Conservation (phyloP, 805 yeast genomes). For the Yarrowia bubula region DNA sequence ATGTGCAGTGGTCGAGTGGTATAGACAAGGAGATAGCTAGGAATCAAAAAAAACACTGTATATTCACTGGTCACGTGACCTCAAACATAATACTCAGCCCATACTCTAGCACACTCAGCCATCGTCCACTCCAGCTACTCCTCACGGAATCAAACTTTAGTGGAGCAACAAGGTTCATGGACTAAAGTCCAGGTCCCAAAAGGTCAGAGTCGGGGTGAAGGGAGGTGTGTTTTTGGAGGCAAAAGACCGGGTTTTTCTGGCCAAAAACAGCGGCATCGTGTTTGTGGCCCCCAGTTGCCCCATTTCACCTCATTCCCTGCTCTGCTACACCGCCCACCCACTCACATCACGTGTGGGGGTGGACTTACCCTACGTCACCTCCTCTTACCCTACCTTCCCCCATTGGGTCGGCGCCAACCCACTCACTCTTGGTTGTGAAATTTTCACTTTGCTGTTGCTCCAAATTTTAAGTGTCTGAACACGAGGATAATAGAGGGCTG, state of each 20-base stretch:
- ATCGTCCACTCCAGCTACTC: neutral
- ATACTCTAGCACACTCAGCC: no score
- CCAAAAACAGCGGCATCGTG: no score
- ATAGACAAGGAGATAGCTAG: no score
- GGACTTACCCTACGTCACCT: conserved; percentile 22
- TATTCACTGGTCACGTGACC: no score
- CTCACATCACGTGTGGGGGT: neutral
- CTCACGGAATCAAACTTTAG: neutral
- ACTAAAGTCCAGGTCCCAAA: neutral
- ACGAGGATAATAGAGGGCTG: conserved; percentile 25
- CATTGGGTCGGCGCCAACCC: conserved; percentile 19
- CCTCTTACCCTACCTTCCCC: conserved; percentile 27
- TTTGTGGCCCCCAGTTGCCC: no score
- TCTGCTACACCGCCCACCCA: neutral
- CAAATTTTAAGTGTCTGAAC: conserved; percentile 13
- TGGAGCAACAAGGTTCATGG: neutral
- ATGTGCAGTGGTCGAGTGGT: no score
- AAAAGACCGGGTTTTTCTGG: no score
- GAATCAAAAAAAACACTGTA: no score
- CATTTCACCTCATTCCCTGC: neutral
- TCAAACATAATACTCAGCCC: neutral
- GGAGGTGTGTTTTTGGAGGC: no score
- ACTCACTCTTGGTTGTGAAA: conserved; percentile 27
- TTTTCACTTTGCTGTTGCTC: conserved; percentile 27
- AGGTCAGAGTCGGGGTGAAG: no score